phyloP scores from a whole-genome alignment of 352 stramenopile genomes.

The Plasmopara muralis region DNA sequence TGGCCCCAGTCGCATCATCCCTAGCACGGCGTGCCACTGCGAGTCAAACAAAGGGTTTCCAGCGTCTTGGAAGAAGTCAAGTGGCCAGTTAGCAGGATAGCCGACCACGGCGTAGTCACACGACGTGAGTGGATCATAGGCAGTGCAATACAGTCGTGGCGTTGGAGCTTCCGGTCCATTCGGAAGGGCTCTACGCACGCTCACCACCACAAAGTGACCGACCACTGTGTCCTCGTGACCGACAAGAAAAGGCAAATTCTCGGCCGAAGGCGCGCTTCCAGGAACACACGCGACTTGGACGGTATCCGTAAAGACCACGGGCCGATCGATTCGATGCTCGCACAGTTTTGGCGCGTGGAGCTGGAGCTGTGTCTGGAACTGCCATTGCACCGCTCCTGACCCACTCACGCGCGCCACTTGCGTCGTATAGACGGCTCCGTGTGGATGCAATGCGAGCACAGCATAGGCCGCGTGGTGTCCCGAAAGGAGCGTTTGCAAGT shows the following conservation, averaged over 20 bases:
- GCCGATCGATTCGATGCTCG: conserved; percentile 52
- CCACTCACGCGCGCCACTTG: conserved; percentile 35
- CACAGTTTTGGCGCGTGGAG: conserved; percentile 45
- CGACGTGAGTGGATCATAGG: conserved; percentile 74
- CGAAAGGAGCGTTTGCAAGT: conserved; percentile 53
- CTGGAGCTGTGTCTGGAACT: conserved; percentile 40
- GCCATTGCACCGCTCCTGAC: conserved; percentile 54
- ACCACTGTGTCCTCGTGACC: conserved; percentile 11
- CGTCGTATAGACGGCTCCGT: conserved; percentile 57
- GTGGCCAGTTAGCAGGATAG: conserved; percentile 46
- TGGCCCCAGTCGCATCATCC: conserved; percentile 42
- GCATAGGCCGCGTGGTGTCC: conserved; percentile 62
- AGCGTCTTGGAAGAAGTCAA: conserved; percentile 59
- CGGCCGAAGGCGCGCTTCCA: conserved; percentile 22
- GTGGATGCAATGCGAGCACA: conserved; percentile 53
- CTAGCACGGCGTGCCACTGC: conserved; percentile 46
- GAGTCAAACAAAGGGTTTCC: conserved; percentile 41
- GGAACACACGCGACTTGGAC: conserved; percentile 48
- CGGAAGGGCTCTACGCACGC: conserved; percentile 45
- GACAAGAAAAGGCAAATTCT: conserved; percentile 47
- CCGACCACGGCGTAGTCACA: conserved; percentile 73
- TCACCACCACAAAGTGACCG: conserved; percentile 70
- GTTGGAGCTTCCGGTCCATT: conserved; percentile 13
- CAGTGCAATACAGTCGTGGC: conserved; percentile 67
- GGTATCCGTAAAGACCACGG: conserved; percentile 73